Evolutionary conservation across 345 rosid genomes (phyloP).

Genomic region (Citrus glauca): DNA sequence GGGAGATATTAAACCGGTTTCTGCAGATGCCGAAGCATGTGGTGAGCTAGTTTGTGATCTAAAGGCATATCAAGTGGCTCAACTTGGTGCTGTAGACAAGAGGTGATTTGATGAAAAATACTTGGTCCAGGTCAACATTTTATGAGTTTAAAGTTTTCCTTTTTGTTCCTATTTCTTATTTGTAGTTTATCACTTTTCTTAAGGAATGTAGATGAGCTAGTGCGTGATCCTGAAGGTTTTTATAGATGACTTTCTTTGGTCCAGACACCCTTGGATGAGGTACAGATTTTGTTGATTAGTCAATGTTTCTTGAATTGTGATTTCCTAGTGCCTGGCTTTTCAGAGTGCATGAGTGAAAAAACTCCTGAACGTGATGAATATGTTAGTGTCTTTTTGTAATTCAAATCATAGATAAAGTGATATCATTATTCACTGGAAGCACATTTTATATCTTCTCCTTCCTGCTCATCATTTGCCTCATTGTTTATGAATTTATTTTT

Average conservation of each 20-base stretch:
- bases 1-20: constrained; percentile 10
- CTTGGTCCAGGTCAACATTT: neutral
- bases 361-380: neutral
- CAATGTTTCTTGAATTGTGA: neutral
- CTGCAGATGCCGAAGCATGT: constrained; percentile 8
- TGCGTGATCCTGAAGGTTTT: constrained; percentile 3
- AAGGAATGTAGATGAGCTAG: constrained; percentile 16
- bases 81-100: constrained; percentile 10
- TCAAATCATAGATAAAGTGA: neutral
- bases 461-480: neutral
- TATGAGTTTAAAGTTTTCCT: neutral
- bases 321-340: neutral
- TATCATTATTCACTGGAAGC: neutral
- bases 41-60: constrained; percentile 15
- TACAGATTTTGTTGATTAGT: neutral
- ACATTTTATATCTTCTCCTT: neutral
- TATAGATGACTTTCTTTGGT: constrained; percentile 8
- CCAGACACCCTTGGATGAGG: constrained; percentile 13
- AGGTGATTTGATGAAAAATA: constrained; percentile 18
- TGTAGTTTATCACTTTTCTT: neutral
- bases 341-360: neutral
- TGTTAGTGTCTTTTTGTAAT: neutral
- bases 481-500: neutral
- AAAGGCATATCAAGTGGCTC: neutral
- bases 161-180: neutral